Conservation (phyloP, 2,329 filamentous ascomycete genomes). For the Lecanosticta acicola region DNA sequence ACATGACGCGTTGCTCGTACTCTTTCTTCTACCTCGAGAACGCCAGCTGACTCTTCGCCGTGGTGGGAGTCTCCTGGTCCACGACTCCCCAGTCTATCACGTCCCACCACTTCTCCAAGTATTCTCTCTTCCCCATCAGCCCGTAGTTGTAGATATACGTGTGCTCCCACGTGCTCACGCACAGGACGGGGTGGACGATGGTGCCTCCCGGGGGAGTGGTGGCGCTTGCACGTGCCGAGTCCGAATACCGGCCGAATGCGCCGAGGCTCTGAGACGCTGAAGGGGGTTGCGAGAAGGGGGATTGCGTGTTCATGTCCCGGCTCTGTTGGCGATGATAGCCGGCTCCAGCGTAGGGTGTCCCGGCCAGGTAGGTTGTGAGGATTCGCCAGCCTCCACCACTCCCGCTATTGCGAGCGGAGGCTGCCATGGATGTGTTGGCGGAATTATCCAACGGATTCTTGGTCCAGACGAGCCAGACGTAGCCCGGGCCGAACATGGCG, state of each 20-base stretch:
- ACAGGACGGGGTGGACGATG: slow-evolving; percentile 70
- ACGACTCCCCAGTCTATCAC: slow-evolving; percentile 80
- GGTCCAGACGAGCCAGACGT: slow-evolving; percentile 78
- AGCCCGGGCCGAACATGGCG: slow-evolving; percentile 94
- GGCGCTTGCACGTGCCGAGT: slow-evolving; percentile 35
- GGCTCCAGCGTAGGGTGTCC: slow-evolving; percentile 78
- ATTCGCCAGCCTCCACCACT: slow-evolving; percentile 52
- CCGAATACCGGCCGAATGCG: slow-evolving; percentile 17
- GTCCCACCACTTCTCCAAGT: slow-evolving; percentile 79
- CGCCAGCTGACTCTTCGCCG: slow-evolving; percentile 5
- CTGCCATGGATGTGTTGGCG: not conserved
- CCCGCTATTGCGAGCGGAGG: slow-evolving; percentile 30
- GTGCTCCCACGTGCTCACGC: slow-evolving; percentile 95
- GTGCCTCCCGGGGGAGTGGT: slow-evolving; percentile 59
- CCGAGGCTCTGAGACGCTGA: slow-evolving; percentile 13
- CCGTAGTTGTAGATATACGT: slow-evolving; percentile 82
- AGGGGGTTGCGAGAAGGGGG: slow-evolving; percentile 20
- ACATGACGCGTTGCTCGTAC: no score
- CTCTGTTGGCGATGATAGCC: slow-evolving; percentile 70
- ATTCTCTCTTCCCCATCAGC: slow-evolving; percentile 67
- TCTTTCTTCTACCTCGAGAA: not conserved
- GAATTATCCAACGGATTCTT: slow-evolving; percentile 28
- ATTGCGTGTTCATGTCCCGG: slow-evolving; percentile 63
- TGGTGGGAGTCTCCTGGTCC: slow-evolving; percentile 17
- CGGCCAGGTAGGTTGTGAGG: slow-evolving; percentile 84